Conservation (phyloP, 2,329 filamentous ascomycete species). For the Clonostachys rhizophaga region DNA sequence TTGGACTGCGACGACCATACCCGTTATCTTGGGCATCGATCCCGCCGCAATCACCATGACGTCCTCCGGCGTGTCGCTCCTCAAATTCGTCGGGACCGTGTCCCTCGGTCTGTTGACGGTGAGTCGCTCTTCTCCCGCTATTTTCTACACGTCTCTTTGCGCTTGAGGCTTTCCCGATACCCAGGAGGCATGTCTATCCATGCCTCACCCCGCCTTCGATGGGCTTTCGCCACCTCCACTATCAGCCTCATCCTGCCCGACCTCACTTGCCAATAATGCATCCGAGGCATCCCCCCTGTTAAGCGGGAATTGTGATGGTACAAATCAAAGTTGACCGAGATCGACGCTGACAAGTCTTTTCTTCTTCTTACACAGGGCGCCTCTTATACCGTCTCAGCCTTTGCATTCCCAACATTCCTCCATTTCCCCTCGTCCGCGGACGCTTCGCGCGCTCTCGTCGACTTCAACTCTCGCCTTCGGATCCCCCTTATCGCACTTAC, state of each 20-base stretch:
- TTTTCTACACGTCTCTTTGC: not conserved
- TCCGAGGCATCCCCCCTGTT: too few relatives aligned
- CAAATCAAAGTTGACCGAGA: too few relatives aligned
- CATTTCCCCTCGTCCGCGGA: conserved; percentile 71
- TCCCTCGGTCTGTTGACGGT: conserved; percentile 86
- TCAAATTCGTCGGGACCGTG: conserved; percentile 91
- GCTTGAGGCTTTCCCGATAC: too few relatives aligned
- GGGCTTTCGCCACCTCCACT: too few relatives aligned
- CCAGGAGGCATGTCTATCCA: too few relatives aligned
- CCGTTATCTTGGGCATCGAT: not conserved
- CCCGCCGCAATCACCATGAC: conserved; percentile 42
- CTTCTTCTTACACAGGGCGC: conserved; percentile 58
- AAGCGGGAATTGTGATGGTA: too few relatives aligned
- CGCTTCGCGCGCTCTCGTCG: conserved; percentile 66
- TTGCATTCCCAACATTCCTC: conserved; percentile 77
- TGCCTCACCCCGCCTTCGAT: too few relatives aligned
- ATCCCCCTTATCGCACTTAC: conserved; percentile 65
- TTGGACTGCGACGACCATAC: not conserved
- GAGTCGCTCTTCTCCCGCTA: conserved; percentile 27
- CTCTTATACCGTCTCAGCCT: conserved; percentile 75
- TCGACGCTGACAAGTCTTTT: too few relatives aligned
- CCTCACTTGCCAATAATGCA: too few relatives aligned
- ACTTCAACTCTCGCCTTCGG: conserved; percentile 58
- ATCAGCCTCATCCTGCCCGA: too few relatives aligned
- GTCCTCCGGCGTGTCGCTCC: conserved; percentile 65